Conservation (phyloP, 106 monocot genomes). For the Phalaenopsis aphrodite region DNA sequence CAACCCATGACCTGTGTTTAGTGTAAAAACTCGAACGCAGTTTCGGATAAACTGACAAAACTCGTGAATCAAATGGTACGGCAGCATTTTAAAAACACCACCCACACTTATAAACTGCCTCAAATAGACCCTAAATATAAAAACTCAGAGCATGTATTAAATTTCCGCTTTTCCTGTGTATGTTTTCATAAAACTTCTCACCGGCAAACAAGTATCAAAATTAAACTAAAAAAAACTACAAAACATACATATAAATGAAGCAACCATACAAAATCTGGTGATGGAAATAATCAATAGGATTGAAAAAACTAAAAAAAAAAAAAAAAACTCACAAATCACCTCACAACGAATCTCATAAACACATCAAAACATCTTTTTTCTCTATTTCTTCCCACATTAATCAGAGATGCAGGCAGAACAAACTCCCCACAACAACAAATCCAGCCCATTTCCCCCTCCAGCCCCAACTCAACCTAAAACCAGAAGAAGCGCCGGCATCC, state of each 20-base stretch:
- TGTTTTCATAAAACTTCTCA: too few species aligned
- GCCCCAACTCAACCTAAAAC: not conserved
- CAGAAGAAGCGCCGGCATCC: slow-evolving; percentile 2
- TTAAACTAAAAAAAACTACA: too few species aligned
- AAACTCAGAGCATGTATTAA: too few species aligned
- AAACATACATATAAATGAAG: not conserved
- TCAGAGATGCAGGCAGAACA: slow-evolving; percentile 4
- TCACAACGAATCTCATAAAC: not conserved
- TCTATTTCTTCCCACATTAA: not conserved
- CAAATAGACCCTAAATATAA: too few species aligned
- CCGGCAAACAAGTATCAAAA: too few species aligned
- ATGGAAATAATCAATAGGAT: not conserved
- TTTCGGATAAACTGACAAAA: too few species aligned
- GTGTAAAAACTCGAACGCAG: too few species aligned
- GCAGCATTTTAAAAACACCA: too few species aligned
- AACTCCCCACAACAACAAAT: not conserved
- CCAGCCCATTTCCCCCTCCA: not conserved
- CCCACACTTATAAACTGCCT: too few species aligned
- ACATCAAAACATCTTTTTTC: not conserved
- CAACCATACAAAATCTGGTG: slow-evolving; percentile 7
- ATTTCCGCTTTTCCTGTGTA: too few species aligned
- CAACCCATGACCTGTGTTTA: too few species aligned
- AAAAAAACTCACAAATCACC: slow-evolving; percentile 2
- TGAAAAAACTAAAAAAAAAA: not conserved
- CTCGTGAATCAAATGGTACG: too few species aligned